These are phyloP conservation scores for Penicillium salamii DNA, from an alignment of 495 filamentous ascomycete species.

Conservation along the genomic window DNA sequence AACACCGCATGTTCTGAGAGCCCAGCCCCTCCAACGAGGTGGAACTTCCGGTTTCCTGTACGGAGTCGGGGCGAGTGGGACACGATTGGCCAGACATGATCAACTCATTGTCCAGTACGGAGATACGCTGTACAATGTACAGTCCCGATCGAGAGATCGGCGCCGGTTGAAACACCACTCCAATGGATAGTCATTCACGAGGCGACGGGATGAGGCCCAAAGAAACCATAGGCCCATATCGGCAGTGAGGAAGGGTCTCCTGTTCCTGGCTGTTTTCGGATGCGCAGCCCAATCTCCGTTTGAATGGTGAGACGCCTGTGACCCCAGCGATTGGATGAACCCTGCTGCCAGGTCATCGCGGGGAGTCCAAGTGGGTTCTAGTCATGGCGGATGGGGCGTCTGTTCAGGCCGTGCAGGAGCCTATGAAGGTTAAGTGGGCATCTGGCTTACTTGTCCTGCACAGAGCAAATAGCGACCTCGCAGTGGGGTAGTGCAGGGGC, in stretches of 20 bases:
- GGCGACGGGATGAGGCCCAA: neutral
- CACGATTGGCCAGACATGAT: conserved; percentile 1
- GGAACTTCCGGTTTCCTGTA: neutral
- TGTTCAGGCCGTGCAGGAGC: neutral
- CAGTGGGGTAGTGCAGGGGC: neutral
- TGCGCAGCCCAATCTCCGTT: conserved; percentile 1
- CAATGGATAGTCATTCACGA: no score
- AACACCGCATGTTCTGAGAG: conserved; percentile 3
- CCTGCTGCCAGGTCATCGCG: conserved; percentile 39
- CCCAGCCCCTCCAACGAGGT: conserved; percentile 2
- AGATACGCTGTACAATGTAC: no score
- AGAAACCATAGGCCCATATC: no score
- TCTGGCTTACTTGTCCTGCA: neutral
- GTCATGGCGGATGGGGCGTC: conserved; percentile 8
- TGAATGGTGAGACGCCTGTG: conserved; percentile 9
- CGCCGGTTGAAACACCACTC: conserved; percentile 3
- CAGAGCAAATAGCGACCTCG: neutral
- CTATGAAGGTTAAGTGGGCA: conserved; percentile 5
- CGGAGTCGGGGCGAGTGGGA: neutral
- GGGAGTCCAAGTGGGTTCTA: conserved; percentile 18
- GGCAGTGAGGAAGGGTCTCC: neutral
- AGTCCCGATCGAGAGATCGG: conserved; percentile 1
- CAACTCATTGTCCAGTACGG: neutral
- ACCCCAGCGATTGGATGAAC: conserved; percentile 5
- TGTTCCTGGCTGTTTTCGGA: conserved; percentile 21